Evolutionary conservation across 2,329 filamentous ascomycete genomes (phyloP).

Genomic region (Ophiocordyceps sinensis): DNA sequence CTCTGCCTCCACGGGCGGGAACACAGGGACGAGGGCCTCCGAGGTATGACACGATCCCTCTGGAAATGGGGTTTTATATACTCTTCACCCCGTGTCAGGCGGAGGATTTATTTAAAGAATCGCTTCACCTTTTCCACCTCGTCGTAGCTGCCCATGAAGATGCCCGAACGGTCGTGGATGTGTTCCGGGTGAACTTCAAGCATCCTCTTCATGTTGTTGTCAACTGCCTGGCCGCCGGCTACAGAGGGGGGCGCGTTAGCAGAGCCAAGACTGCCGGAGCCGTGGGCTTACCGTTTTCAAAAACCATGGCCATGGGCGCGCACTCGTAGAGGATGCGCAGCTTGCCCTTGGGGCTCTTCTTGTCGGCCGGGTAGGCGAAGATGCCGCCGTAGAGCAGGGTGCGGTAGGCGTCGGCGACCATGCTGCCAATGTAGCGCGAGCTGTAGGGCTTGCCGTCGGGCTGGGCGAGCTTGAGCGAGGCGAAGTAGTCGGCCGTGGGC

Average conservation of each 20-base stretch:
- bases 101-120: conserved; percentile 42
- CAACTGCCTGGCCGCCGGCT: conserved; percentile 86
- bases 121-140: conserved; percentile 93
- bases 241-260: conserved; percentile 6
- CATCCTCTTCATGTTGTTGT: conserved; percentile 86
- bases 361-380: conserved; percentile 94
- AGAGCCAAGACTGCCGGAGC: background rate
- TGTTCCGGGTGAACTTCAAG: conserved; percentile 75
- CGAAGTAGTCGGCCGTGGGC: conserved; percentile 73
- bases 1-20: no score
- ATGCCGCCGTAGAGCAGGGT: conserved; percentile 92
- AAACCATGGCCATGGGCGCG: conserved; percentile 96
- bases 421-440: conserved; percentile 87
- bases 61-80: no score
- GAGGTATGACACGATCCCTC: no score
- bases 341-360: conserved; percentile 98
- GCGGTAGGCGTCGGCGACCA: conserved; percentile 97
- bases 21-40: no score
- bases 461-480: conserved; percentile 70
- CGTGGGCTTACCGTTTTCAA: conserved; percentile 72
- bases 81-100: no score
- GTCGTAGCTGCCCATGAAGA: conserved; percentile 89
- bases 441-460: conserved; percentile 78
- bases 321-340: conserved; percentile 95
- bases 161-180: conserved; percentile 91